Percentiles rank a stretch among this genome's conserved stretches.
Evolutionary conservation across 2,329 filamentous ascomycete species (phyloP).

Genomic region (Davidsoniella virescens): DNA sequence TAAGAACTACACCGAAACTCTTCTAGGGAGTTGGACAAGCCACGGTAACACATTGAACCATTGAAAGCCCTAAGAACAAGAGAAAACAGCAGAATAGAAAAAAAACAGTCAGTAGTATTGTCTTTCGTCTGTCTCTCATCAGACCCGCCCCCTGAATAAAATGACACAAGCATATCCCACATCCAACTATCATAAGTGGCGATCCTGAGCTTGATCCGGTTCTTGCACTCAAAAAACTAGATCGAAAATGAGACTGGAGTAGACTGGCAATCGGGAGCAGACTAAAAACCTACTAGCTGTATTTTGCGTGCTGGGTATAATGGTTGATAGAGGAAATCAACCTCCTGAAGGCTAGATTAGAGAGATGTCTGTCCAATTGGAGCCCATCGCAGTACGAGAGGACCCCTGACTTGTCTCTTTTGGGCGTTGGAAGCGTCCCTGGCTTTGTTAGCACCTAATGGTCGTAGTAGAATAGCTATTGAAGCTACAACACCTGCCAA

Average conservation of each 20-base stretch:
- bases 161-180: not conserved
- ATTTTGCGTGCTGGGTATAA: not conserved
- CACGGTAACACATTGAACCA: no score
- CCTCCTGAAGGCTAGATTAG: conserved; percentile 5
- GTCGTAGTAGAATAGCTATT: no score
- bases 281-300: not conserved
- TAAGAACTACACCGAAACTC: no score
- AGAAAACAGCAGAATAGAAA: not conserved
- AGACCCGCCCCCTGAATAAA: not conserved
- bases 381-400: conserved; percentile 3
- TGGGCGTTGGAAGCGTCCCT: not conserved
- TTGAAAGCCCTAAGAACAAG: not conserved
- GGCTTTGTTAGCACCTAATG: no score
- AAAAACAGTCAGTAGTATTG: not conserved
- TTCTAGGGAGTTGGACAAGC: no score
- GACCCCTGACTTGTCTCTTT: conserved; percentile 10
- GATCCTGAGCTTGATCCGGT: no score
- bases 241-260: not conserved
- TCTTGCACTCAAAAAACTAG: not conserved
- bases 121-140: not conserved
- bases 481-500: no score
- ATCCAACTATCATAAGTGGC: not conserved
- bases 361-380: not conserved
- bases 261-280: not conserved
- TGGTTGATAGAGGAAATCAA: not conserved